Base-by-base conservation (phyloP, 164 flowering plant genomes). In the Warburgia ugandensis region DNA sequence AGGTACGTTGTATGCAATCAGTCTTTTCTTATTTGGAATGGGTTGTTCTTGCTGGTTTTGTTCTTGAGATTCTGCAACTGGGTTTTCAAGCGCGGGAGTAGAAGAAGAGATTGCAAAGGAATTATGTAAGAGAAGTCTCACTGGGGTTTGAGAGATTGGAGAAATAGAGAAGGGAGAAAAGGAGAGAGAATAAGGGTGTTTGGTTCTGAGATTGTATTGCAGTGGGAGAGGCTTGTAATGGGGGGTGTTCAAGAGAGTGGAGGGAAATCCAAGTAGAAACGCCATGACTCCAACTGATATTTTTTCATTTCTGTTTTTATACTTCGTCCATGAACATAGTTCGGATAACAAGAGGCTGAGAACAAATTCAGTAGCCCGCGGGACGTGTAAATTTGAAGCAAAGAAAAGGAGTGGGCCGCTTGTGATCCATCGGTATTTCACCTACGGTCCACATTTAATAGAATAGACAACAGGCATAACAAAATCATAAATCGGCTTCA, bases 1-100 rank as follows among this genome's bases (percentile, higher is more conserved):
- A 8, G 96, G 94, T 11, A 84, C 64, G 63, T 87, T 87, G 68
- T 76, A 81, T 10, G 84, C 96, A 46, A 79, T 51, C 67, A 84
- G 45, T 65, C 86, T 77, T 4, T 70, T 75, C 10, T 48, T 55
- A 25, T 43, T 17, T 23, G 49, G 49, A 25, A 5, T 43, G 5
- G 72, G 58, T 42, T 56, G 68, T 28, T 52, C 71, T 44, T 56
- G 58, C n/a, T 58, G 44, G 12, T 48, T 7, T 10, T 48, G 25
- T 9, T 48, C n/a, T 9, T 54, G 40, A n/a, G 58, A 16, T 23
- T 52, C 54, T 5, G 54, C 5, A 45, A 48, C 44, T 25, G 63
- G 52, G 63, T 29, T 41, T 48, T 56, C 58, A 25, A 33, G 29
- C 26, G 29, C 21, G 13, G 39, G 23, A 28, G 58, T 39, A 17